Evolutionary conservation across 2,329 filamentous ascomycete genomes (phyloP).

Genomic region (Nemania sp.): DNA sequence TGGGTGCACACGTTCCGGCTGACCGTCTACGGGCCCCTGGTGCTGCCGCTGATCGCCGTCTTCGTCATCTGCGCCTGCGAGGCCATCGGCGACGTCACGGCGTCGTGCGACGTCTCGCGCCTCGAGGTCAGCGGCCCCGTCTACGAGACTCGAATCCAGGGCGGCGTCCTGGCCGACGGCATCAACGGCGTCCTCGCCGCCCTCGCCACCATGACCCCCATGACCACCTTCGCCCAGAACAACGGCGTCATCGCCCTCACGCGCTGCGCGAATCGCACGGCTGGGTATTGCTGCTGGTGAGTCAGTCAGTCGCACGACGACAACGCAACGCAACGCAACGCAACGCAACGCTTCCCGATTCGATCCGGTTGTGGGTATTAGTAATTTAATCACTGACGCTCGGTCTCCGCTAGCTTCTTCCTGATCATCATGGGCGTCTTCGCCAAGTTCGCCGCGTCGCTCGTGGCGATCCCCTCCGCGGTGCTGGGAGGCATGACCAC

Average conservation of each 20-base stretch:
- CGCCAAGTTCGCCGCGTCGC: conserved; percentile 78
- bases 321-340: no score
- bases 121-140: conserved; percentile 72
- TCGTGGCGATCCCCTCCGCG: conserved; percentile 73
- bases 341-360: no score
- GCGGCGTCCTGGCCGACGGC: conserved; percentile 78
- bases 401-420: conserved; percentile 61
- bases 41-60: conserved; percentile 71
- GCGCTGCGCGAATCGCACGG: conserved; percentile 78
- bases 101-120: conserved; percentile 78
- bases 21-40: conserved; percentile 71
- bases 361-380: no score
- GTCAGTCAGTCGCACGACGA: no score
- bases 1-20: conserved; percentile 81
- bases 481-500: conserved; percentile 76
- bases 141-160: conserved; percentile 79
- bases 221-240: conserved; percentile 82
- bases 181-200: conserved; percentile 75
- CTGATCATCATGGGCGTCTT: conserved; percentile 81
- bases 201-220: conserved; percentile 78
- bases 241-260: conserved; percentile 85
- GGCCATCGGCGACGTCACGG: conserved; percentile 79
- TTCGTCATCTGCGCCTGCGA: conserved; percentile 78
- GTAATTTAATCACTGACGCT: no score
- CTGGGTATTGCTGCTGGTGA: conserved; percentile 73